Base-by-base conservation (phyloP, 2,329 filamentous ascomycete genomes). In the Stagonosporopsis rhizophila region DNA sequence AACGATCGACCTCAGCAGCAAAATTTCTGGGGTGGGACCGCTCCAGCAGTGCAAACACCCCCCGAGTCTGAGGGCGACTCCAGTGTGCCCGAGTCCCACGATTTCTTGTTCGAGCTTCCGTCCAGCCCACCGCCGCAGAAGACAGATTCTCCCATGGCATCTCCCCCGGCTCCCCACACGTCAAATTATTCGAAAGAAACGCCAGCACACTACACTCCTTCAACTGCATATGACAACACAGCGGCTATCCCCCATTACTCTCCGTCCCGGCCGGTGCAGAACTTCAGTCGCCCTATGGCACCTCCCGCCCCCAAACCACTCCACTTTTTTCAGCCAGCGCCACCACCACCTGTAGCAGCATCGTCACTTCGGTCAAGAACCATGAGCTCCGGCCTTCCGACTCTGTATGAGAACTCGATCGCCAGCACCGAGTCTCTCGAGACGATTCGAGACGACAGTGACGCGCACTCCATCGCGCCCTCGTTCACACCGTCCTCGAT, bases 371-470 rank as follows among this genome's bases (percentile, higher is more conserved):
- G 62, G 56, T 42, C 52, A 56, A 37, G 59, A 46, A 20, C 59
- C 55, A n/a, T 57, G 55, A 51, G 56, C 12, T 59, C 68, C n/a
- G 61, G 61, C 35, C 51, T 75, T 19, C 70, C 72, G 6, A 74
- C 70, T 9, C 44, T 75, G 4, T 74, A 75, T 52, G 72, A 75
- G 49, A 65, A 60, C 2, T 73, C 70, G 8, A 59, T 71, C 14
- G 61, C 67, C 22, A 69, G 67, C 35, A 66, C 60, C n/a, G 67
- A 70, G 32, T 53, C 57, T 17, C 34, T 61, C 40, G 52, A 56
- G 37, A 60, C 57, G 38, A 40, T 61, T 9, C 44, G 52, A 9
- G 61, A 64, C 37, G 39, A 64, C 4, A 23, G 53, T 19, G 65
- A 71, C 52, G 45, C 65, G 32, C 44, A 56, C 25, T 74, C 71